phyloP scores from a whole-genome alignment of 371 early-diverging fungal genomes.

The Zopfochytrium polystomum region DNA sequence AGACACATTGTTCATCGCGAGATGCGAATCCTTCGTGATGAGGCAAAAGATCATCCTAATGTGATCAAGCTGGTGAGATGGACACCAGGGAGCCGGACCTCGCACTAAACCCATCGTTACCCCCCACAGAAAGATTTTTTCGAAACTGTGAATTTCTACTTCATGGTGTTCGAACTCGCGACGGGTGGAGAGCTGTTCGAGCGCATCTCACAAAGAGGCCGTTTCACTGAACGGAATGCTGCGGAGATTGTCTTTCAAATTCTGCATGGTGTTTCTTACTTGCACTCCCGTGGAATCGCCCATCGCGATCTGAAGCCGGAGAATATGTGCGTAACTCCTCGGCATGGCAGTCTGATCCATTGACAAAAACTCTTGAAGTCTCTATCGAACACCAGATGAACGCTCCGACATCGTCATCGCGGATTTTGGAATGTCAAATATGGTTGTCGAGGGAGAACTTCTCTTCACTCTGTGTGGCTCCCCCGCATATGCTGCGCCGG shows the following conservation, averaged over 20 bases:
- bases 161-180: conserved; percentile 42
- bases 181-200: conserved; percentile 51
- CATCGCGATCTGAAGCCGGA: conserved; percentile 55
- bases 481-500: conserved; percentile 43
- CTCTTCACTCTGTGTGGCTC: conserved; percentile 74
- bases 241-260: conserved; percentile 39
- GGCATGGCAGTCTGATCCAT: no score
- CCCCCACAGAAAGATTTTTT: conserved; percentile 28
- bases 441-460: conserved; percentile 23
- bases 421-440: conserved; percentile 50
- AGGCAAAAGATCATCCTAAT: conserved; percentile 72
- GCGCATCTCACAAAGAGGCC: conserved; percentile 35
- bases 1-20: conserved; percentile 70
- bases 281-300: conserved; percentile 52
- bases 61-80: conserved; percentile 71
- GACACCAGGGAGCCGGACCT: no score
- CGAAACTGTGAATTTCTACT: conserved; percentile 41
- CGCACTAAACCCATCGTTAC: no score
- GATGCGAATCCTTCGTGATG: conserved; percentile 68
- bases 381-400: not conserved
- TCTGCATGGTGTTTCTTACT: conserved; percentile 39
- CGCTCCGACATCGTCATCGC: conserved; percentile 42
- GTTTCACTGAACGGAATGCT: conserved; percentile 44
- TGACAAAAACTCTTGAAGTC: no score
- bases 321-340: no score